Evolutionary conservation across 2,329 filamentous ascomycete genomes (phyloP).

Genomic region (Venturia carpophila): DNA sequence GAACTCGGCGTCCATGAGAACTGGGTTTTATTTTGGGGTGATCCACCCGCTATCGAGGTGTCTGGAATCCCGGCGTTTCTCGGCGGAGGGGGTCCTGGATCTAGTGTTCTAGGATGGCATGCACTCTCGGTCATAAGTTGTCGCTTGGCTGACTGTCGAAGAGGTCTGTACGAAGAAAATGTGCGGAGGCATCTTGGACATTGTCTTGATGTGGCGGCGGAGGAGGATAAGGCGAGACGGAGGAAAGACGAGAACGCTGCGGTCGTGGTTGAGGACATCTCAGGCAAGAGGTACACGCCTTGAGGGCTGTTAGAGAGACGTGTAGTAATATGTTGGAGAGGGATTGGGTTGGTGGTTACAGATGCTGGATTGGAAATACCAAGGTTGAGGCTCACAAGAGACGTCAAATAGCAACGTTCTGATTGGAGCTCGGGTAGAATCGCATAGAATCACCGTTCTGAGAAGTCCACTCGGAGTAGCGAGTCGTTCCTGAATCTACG

Average conservation of each 20-base stretch:
- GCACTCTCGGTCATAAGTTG: constrained; percentile 57
- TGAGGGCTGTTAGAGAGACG: not conserved
- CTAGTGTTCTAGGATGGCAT: constrained; percentile 54
- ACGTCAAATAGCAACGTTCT: too few relatives aligned
- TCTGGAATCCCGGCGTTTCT: constrained; percentile 52
- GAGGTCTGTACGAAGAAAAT: constrained; percentile 34
- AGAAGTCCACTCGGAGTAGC: not conserved
- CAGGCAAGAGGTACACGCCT: not conserved
- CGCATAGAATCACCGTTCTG: too few relatives aligned
- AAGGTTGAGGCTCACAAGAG: not conserved
- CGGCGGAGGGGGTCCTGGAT: constrained; percentile 48
- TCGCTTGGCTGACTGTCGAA: constrained; percentile 30
- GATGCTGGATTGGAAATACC: not conserved
- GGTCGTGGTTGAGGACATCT: constrained; percentile 1
- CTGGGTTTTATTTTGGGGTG: constrained; percentile 41
- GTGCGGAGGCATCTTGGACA: constrained; percentile 41
- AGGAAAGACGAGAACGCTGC: constrained; percentile 14
- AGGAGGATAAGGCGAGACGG: constrained; percentile 19
- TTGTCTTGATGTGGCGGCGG: constrained; percentile 21
- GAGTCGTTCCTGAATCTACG: not conserved
- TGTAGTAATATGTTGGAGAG: not conserved
- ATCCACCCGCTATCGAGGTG: constrained; percentile 51
- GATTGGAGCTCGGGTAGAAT: too few relatives aligned
- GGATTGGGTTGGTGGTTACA: not conserved
- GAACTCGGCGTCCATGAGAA: constrained; percentile 37